phyloP scores from a whole-genome alignment of 2,329 filamentous ascomycete genomes.

The Fusarium sp. region DNA sequence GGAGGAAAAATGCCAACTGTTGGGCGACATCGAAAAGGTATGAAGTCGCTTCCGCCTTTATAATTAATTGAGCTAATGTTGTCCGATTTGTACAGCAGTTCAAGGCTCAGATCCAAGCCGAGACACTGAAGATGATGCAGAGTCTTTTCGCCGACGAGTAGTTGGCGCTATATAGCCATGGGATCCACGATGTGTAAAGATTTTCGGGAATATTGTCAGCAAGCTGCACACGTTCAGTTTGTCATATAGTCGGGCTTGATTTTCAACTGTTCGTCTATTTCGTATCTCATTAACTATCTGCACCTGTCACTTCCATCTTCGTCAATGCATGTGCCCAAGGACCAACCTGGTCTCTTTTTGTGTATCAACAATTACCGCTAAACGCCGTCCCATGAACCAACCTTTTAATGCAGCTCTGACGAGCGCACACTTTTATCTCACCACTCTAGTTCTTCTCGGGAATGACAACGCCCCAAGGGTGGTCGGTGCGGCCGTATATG shows the following conservation, averaged over 20 bases:
- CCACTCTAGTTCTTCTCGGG: constrained; percentile 67
- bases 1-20: constrained; percentile 31
- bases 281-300: constrained; percentile 44
- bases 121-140: constrained; percentile 51
- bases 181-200: not conserved
- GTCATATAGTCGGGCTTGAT: constrained; percentile 18
- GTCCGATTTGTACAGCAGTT: constrained; percentile 48
- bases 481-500: constrained; percentile 79
- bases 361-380: constrained; percentile 39
- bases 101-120: constrained; percentile 44
- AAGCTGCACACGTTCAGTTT: constrained; percentile 4
- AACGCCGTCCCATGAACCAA: constrained; percentile 48
- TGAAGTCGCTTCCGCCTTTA: not conserved
- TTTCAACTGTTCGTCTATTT: constrained; percentile 46
- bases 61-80: not conserved
- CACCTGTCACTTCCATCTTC: constrained; percentile 11
- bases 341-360: constrained; percentile 37
- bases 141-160: constrained; percentile 42
- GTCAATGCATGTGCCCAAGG: constrained; percentile 17
- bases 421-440: constrained; percentile 6
- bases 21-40: constrained; percentile 53
- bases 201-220: constrained; percentile 9
- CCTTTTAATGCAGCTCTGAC: constrained; percentile 12
- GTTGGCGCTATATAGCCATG: not conserved
- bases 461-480: constrained; percentile 79